Percentiles rank a stretch among this genome's conserved stretches.
Evolutionary conservation across 345 rosid genomes (phyloP).

Genomic region (Hibiscus syriacus): DNA sequence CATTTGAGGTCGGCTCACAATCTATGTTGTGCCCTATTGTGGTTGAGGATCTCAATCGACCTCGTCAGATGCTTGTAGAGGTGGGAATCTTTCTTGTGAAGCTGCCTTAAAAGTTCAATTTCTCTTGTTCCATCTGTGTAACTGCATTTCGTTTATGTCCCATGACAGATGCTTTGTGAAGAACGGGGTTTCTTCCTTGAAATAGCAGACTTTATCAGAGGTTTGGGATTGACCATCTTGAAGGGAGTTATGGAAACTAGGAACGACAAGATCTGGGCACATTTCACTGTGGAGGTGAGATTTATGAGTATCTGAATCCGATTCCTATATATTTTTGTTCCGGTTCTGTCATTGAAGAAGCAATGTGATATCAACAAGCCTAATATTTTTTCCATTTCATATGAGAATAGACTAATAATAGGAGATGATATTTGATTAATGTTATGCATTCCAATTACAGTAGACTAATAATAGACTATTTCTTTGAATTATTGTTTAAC

Average conservation of each 20-base stretch:
- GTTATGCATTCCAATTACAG: neutral
- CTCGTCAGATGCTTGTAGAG: conserved; percentile 93
- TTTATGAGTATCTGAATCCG: neutral
- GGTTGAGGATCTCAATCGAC: conserved; percentile 85
- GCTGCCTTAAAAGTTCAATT: neutral
- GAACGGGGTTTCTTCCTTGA: conserved; percentile 91
- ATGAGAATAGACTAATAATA: neutral
- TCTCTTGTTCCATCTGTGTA: neutral
- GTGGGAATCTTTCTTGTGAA: conserved; percentile 23
- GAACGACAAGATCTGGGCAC: conserved; percentile 82
- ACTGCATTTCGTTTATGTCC: conserved; percentile 1
- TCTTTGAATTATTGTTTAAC: neutral
- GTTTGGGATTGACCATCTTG: conserved; percentile 89
- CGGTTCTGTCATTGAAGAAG: neutral
- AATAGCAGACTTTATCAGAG: conserved; percentile 82
- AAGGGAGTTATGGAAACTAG: conserved; percentile 87
- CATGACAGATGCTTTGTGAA: conserved; percentile 85
- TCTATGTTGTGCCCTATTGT: conserved; percentile 87
- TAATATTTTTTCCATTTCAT: neutral
- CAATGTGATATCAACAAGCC: neutral
- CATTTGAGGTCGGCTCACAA: conserved; percentile 88
- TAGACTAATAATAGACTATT: neutral
- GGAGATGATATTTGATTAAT: neutral
- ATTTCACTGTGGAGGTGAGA: conserved; percentile 81
- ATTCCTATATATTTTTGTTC: neutral